Evolutionary conservation across 345 rosid genomes (phyloP).

Genomic region (Physaria fendleri): DNA sequence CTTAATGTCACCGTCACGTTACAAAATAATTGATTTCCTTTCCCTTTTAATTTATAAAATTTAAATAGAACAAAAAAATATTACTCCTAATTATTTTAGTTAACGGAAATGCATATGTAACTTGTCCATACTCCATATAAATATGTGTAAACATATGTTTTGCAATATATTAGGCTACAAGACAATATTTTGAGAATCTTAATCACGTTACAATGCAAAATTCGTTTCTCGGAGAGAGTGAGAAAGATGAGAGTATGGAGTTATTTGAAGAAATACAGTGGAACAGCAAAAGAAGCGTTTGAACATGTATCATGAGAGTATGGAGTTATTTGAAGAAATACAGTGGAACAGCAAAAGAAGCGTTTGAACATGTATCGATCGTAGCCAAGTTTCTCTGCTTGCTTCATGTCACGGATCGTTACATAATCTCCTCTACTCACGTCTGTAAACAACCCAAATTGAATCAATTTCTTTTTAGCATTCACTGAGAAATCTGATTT

Average conservation of each 20-base stretch:
- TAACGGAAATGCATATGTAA: too few species aligned
- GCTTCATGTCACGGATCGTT: slow-evolving; percentile 56
- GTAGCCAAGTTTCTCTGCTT: slow-evolving; percentile 35
- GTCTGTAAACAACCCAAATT: slow-evolving; percentile 34
- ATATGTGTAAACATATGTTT: too few species aligned
- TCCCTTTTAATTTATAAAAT: neutral
- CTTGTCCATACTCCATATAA: too few species aligned
- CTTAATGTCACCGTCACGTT: slow-evolving; percentile 2
- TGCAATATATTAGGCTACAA: too few species aligned
- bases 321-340: slow-evolving; percentile 28
- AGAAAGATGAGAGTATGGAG: neutral
- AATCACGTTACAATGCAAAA: too few species aligned
- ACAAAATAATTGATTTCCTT: neutral
- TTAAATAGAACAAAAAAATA: neutral
- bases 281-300: slow-evolving; percentile 37
- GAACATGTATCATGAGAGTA: slow-evolving; percentile 13
- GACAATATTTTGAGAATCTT: too few species aligned
- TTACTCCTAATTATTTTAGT: too few species aligned
- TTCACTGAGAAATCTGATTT: neutral
- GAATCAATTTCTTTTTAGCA: neutral
- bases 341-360: slow-evolving; percentile 39
- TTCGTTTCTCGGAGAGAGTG: neutral
- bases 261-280: slow-evolving; percentile 34
- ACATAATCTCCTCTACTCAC: slow-evolving; percentile 48
- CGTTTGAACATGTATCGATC: slow-evolving; percentile 12